These are phyloP conservation scores for Umbilicus rupestris DNA, from an alignment of 164 flowering plant species.

Conservation along the genomic window DNA sequence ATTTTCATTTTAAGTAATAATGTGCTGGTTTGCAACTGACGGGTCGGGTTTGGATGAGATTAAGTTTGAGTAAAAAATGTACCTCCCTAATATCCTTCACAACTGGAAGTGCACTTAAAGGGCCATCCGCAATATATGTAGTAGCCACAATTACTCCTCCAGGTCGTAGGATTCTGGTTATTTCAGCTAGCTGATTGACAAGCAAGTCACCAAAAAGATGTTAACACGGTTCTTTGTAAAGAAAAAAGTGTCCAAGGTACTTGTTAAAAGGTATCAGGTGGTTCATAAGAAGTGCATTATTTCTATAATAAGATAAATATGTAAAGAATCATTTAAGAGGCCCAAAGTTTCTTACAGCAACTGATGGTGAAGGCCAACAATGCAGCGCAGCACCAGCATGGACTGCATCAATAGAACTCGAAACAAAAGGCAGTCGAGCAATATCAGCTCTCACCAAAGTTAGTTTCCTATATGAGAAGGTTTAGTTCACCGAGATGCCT, in stretches of 20 bases:
- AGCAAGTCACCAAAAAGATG: conserved; percentile 6
- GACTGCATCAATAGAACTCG: conserved; percentile 78
- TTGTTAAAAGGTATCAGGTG: not conserved
- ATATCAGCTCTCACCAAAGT: conserved; percentile 84
- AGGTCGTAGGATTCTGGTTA: conserved; percentile 75
- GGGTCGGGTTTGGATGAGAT: not conserved
- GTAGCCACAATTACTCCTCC: conserved; percentile 96
- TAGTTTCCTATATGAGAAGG: conserved; percentile 38
- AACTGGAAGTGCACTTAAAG: conserved; percentile 33
- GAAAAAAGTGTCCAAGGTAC: not conserved
- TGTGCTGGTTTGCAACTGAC: not conserved
- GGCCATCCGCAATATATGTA: conserved; percentile 60
- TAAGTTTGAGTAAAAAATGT: conserved; percentile 2
- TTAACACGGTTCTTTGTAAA: not conserved
- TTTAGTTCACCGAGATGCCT: not conserved
- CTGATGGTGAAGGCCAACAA: conserved; percentile 93
- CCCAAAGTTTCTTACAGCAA: conserved; percentile 47
- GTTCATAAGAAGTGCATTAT: not conserved
- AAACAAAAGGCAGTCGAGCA: conserved; percentile 75
- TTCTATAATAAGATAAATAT: not conserved
- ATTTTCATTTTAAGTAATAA: not conserved
- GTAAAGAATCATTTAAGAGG: not conserved
- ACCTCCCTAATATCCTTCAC: conserved; percentile 48
- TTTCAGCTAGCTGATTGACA: conserved; percentile 68
- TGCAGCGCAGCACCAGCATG: conserved; percentile 97